Conservation (phyloP, 805 yeast species). For the Nakazawaea molendinolei region DNA sequence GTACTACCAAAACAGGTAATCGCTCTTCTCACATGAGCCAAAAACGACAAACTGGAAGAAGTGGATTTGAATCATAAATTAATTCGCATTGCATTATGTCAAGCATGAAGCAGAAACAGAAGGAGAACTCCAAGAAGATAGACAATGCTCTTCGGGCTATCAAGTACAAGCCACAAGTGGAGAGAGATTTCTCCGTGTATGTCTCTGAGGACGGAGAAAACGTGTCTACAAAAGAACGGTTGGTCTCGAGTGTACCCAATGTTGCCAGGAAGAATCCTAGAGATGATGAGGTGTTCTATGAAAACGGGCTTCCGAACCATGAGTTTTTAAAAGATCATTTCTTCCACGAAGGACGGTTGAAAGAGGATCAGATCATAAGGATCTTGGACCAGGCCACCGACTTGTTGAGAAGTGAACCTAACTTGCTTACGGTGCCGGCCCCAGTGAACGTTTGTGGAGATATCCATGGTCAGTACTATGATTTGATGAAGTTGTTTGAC, state of each 20-base stretch:
- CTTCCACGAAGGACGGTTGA: slow-evolving; percentile 71
- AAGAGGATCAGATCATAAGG: slow-evolving; percentile 59
- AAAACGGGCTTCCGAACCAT: slow-evolving; percentile 64
- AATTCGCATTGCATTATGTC: no score
- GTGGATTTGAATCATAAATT: no score
- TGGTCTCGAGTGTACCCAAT: slow-evolving; percentile 49
- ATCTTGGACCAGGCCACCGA: slow-evolving; percentile 63
- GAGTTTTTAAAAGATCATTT: slow-evolving; percentile 70
- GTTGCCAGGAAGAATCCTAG: slow-evolving; percentile 62
- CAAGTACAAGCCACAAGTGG: slow-evolving; percentile 34
- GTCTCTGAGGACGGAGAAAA: slow-evolving; percentile 53
- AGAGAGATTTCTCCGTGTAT: slow-evolving; percentile 34
- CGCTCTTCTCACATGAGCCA: no score
- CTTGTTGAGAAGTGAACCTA: slow-evolving; percentile 66
- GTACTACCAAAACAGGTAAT: no score
- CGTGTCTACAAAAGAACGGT: slow-evolving; percentile 51
- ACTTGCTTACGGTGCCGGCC: slow-evolving; percentile 73
- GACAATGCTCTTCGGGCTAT: slow-evolving; percentile 61
- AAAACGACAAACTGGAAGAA: no score
- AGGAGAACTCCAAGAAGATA: slow-evolving; percentile 47
- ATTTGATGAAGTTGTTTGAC: slow-evolving; percentile 82
- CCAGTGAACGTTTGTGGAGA: slow-evolving; percentile 97
- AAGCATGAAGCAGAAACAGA: slow-evolving; percentile 11
- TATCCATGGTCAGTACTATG: slow-evolving; percentile 93
- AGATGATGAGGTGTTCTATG: slow-evolving; percentile 59